Conservation (phyloP, 305 asterid genomes). For the Plantago lanceolata region DNA sequence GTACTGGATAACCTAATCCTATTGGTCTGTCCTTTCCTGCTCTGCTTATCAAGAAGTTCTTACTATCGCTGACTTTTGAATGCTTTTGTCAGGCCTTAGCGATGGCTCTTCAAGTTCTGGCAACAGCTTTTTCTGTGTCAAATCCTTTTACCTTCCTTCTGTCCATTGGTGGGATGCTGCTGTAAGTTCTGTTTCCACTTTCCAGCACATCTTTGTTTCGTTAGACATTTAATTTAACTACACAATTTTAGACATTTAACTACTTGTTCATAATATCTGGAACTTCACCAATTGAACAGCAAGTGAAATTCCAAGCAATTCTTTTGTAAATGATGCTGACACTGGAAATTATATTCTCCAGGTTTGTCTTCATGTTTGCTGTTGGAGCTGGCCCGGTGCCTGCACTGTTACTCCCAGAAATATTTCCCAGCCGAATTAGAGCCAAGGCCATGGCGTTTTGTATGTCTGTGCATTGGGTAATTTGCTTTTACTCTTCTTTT, state of each 20-base stretch:
- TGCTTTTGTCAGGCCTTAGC: slow-evolving; percentile 57
- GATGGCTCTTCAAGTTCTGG: slow-evolving; percentile 72
- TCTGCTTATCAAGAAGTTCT: not conserved
- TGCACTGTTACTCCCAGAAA: slow-evolving; percentile 74
- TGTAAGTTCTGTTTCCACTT: slow-evolving; percentile 47
- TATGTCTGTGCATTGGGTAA: slow-evolving; percentile 96
- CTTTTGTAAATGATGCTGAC: not conserved
- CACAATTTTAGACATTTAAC: too few species aligned
- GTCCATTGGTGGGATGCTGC: slow-evolving; percentile 71
- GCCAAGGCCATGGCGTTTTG: slow-evolving; percentile 92
- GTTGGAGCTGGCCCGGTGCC: slow-evolving; percentile 97
- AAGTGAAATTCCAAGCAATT: not conserved
- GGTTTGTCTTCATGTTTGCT: slow-evolving; percentile 82
- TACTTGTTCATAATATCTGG: too few species aligned
- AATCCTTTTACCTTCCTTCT: slow-evolving; percentile 44
- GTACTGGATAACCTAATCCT: not conserved
- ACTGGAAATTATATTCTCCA: slow-evolving; percentile 28
- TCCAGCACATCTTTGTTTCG: slow-evolving; percentile 17
- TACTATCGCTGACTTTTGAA: not conserved
- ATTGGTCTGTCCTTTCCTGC: not conserved
- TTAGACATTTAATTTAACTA: slow-evolving; percentile 1
- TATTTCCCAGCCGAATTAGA: slow-evolving; percentile 67
- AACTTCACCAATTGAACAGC: not conserved
- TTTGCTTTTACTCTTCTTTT: slow-evolving; percentile 8
- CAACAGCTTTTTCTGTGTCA: slow-evolving; percentile 45